Evolutionary conservation across 139 green algal genomes (phyloP).

Genomic region (Tetraselmis chui): DNA sequence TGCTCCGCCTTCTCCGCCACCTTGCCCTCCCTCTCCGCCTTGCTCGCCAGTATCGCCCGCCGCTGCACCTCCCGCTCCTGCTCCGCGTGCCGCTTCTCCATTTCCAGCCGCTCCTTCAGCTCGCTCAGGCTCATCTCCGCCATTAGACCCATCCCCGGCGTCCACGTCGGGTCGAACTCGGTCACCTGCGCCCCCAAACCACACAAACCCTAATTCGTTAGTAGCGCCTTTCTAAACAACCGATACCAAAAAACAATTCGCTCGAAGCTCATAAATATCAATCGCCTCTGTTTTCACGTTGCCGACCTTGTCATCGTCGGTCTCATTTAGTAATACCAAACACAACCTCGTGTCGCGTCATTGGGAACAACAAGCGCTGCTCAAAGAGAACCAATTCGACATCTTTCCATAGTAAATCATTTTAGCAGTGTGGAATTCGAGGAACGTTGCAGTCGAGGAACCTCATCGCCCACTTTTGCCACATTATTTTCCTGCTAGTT

Average conservation of each 20-base stretch:
- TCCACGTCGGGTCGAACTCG: slow-evolving; percentile 47
- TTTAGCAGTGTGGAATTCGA: too few species aligned
- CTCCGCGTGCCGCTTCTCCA: slow-evolving; percentile 37
- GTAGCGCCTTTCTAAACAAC: neutral
- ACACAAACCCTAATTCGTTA: neutral
- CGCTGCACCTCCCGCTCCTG: slow-evolving; percentile 33
- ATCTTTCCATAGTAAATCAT: too few species aligned
- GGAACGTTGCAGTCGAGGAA: too few species aligned
- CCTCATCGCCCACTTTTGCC: too few species aligned
- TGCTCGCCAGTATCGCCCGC: slow-evolving; percentile 32
- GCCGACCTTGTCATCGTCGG: too few species aligned
- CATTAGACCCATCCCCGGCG: slow-evolving; percentile 18
- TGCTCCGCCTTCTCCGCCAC: slow-evolving; percentile 37
- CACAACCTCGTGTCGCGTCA: too few species aligned
- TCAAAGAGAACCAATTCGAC: too few species aligned
- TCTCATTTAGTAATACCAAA: too few species aligned
- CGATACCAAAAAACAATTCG: neutral
- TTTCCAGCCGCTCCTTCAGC: slow-evolving; percentile 44
- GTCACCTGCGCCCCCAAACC: neutral
- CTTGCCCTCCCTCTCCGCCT: slow-evolving; percentile 37
- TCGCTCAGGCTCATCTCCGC: slow-evolving; percentile 61
- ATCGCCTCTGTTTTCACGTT: too few species aligned
- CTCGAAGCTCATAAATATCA: too few species aligned
- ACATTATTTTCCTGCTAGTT: too few species aligned
- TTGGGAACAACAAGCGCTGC: too few species aligned